phyloP scores from a whole-genome alignment of 495 filamentous ascomycete genomes.

The Baudoinia panamericana region DNA sequence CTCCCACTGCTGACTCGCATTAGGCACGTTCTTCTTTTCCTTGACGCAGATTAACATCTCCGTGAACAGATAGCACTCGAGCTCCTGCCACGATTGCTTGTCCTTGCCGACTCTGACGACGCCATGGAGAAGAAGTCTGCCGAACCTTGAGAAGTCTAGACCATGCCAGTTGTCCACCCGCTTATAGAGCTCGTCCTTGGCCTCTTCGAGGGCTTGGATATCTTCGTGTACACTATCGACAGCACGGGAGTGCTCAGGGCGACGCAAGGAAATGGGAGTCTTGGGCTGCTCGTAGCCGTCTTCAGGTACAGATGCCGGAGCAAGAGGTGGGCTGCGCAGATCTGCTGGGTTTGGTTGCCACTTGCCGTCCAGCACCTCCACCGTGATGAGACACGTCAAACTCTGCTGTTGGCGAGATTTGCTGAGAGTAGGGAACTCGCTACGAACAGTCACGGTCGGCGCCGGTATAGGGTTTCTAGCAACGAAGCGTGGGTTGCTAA shows the following conservation, averaged over 20 bases:
- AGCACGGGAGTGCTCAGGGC: conserved; percentile 11
- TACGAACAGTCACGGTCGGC: conserved; percentile 80
- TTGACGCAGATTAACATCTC: conserved; percentile 99
- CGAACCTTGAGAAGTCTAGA: conserved; percentile 83
- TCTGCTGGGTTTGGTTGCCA: conserved; percentile 83
- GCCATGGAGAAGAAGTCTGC: conserved; percentile 82
- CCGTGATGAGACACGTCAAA: conserved; percentile 83
- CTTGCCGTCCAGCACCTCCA: conserved; percentile 87
- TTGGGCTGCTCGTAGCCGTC: conserved; percentile 9
- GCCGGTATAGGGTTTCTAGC: conserved; percentile 85
- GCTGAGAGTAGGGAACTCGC: conserved; percentile 90
- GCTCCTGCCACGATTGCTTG: conserved; percentile 91
- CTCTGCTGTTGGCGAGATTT: conserved; percentile 89
- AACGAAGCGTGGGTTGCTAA: conserved; percentile 58
- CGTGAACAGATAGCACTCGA: conserved; percentile 92
- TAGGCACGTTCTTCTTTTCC: conserved; percentile 63
- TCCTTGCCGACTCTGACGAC: conserved; percentile 93
- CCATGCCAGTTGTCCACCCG: conserved; percentile 98
- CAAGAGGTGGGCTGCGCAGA: conserved; percentile 49
- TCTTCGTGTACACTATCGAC: conserved; percentile 35
- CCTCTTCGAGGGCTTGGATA: conserved; percentile 59
- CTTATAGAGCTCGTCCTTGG: conserved; percentile 72
- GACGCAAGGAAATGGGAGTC: neutral
- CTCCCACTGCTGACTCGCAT: conserved; percentile 43
- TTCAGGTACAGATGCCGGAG: conserved; percentile 35